These are phyloP conservation scores for Sicyos baderoa DNA, from an alignment of 306 rosid genomes.

Conservation along the genomic window DNA sequence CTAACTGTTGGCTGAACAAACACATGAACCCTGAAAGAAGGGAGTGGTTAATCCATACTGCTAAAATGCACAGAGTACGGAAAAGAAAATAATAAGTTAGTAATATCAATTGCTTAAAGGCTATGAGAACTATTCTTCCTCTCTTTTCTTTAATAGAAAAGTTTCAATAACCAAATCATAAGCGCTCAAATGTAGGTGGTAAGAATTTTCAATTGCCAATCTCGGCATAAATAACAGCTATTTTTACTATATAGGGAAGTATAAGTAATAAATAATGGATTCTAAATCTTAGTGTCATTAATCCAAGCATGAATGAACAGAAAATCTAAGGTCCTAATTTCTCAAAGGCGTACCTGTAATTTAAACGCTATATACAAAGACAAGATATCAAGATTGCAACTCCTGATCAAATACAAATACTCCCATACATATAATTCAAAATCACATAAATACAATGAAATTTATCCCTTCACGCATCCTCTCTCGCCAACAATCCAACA, in stretches of 20 bases:
- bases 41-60: neutral
- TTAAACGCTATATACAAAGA: neutral
- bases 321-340: neutral
- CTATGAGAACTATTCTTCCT: neutral
- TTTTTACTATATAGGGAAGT: neutral
- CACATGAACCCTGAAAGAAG: conserved; percentile 69
- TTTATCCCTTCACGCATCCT: neutral
- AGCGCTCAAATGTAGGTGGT: neutral
- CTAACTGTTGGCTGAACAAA: conserved; percentile 83
- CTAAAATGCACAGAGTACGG: neutral
- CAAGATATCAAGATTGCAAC: conserved; percentile 11
- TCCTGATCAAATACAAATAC: neutral
- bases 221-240: neutral
- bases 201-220: neutral
- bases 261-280: neutral
- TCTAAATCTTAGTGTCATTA: neutral
- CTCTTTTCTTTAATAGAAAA: neutral
- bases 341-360: conserved; percentile 1
- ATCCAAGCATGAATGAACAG: conserved; percentile 7
- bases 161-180: neutral
- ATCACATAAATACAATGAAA: neutral
- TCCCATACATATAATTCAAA: neutral
- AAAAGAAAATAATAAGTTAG: neutral
- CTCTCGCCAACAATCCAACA: conserved; percentile 9
- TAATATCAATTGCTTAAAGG: neutral